A percentile compares a stretch with the other conserved stretches of the same genome.
These are phyloP conservation scores for Globisporangium camurandrum DNA, from an alignment of 352 stramenopile species.

Conservation along the genomic window DNA sequence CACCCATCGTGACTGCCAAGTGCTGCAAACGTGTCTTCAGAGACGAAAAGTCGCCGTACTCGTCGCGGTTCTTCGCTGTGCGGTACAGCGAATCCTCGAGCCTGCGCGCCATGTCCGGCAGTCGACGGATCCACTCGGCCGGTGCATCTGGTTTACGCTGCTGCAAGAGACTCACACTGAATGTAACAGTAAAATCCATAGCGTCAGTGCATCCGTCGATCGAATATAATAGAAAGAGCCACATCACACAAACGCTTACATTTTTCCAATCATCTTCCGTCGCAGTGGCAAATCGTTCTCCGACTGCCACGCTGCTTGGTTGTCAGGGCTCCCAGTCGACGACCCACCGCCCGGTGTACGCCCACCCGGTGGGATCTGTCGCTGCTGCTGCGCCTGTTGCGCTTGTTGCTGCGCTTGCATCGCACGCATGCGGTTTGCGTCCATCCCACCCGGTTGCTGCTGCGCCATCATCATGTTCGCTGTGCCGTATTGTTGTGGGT, in stretches of 20 bases:
- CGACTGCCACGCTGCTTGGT: slow-evolving; percentile 76
- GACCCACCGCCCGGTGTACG: slow-evolving; percentile 35
- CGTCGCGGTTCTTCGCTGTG: slow-evolving; percentile 87
- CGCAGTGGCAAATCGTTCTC: slow-evolving; percentile 81
- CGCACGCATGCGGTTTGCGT: slow-evolving; percentile 31
- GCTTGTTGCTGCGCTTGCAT: slow-evolving; percentile 14
- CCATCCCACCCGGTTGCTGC: slow-evolving; percentile 23
- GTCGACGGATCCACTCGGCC: slow-evolving; percentile 94
- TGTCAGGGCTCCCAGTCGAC: slow-evolving; percentile 26
- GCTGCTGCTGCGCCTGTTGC: slow-evolving; percentile 7
- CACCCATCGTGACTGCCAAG: slow-evolving; percentile 89
- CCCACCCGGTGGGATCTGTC: slow-evolving; percentile 31
- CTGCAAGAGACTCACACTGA: slow-evolving; percentile 93
- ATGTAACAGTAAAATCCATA: slow-evolving; percentile 3
- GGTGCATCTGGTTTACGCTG: slow-evolving; percentile 95
- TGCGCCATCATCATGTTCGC: slow-evolving; percentile 61
- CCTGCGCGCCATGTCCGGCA: slow-evolving; percentile 97
- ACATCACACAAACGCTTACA: slow-evolving; percentile 39
- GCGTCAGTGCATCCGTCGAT: slow-evolving; percentile 3
- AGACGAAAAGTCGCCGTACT: slow-evolving; percentile 95
- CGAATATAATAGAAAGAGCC: too few relatives aligned
- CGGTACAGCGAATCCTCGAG: slow-evolving; percentile 97
- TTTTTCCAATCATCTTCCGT: slow-evolving; percentile 89
- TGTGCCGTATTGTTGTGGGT: slow-evolving; percentile 48
- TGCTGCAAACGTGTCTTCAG: slow-evolving; percentile 96